phyloP scores from a whole-genome alignment of 202 grass and related monocot species.

The Dendrocalamus latiflorus region DNA sequence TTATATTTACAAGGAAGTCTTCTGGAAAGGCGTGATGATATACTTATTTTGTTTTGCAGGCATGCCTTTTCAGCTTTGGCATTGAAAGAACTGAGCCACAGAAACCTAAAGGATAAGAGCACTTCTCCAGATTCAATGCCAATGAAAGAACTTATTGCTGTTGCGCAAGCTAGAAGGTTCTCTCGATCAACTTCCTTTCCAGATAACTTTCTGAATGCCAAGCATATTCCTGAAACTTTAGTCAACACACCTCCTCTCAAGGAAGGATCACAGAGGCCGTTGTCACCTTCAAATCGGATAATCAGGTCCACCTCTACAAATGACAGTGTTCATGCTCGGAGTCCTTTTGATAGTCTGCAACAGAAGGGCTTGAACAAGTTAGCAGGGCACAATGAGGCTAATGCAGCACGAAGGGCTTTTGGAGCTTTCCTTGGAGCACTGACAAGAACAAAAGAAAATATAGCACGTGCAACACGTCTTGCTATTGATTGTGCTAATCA shows the following conservation, averaged over 20 bases:
- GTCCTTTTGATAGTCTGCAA: slow-evolving; percentile 41
- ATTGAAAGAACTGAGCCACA: slow-evolving; percentile 53
- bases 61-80: slow-evolving; percentile 46
- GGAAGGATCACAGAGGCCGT: slow-evolving; percentile 46
- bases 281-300: slow-evolving; percentile 42
- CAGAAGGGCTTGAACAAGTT: slow-evolving; percentile 34
- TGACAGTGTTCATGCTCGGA: slow-evolving; percentile 40
- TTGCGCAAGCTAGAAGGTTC: slow-evolving; percentile 74
- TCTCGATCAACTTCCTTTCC: slow-evolving; percentile 68
- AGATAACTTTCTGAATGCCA: slow-evolving; percentile 59
- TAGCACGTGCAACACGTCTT: slow-evolving; percentile 84
- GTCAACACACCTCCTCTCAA: slow-evolving; percentile 38
- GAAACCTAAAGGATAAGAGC: slow-evolving; percentile 55
- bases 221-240: slow-evolving; percentile 38
- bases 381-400: slow-evolving; percentile 51
- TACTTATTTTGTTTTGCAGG: slow-evolving; percentile 47
- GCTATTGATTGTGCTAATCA: slow-evolving; percentile 94
- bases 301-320: slow-evolving; percentile 31
- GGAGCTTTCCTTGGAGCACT: slow-evolving; percentile 67
- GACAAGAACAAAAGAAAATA: slow-evolving; percentile 94
- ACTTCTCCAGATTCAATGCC: slow-evolving; percentile 81
- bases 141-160: slow-evolving; percentile 92
- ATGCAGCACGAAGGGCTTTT: slow-evolving; percentile 63
- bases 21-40: slow-evolving; percentile 8
- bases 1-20: slow-evolving; percentile 15